A percentile compares a stretch with the other conserved stretches of the same genome.
Conservation (phyloP, 2,329 filamentous ascomycete genomes). For the Cercospora zeina region DNA sequence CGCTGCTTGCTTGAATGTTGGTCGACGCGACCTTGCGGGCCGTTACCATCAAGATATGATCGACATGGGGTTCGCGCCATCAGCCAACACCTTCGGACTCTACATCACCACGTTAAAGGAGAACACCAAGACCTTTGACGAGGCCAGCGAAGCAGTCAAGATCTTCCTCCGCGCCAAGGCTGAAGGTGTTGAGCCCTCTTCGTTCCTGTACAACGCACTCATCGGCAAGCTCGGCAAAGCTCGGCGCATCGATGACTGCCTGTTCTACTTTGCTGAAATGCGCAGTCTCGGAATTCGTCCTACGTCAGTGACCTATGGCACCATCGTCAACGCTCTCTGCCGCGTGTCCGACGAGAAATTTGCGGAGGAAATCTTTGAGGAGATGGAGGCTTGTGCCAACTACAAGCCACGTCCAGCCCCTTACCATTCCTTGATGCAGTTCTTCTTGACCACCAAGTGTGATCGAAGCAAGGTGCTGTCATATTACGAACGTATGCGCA, state of each 20-base stretch:
- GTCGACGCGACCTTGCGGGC: conserved; percentile 76
- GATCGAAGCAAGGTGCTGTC: conserved; percentile 90
- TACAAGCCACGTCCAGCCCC: conserved; percentile 97
- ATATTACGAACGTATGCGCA: conserved; percentile 94
- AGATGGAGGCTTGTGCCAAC: conserved; percentile 98
- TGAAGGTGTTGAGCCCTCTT: conserved; percentile 92
- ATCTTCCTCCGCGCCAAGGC: conserved; percentile 93
- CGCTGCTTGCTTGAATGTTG: conserved; percentile 80
- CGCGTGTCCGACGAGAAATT: conserved; percentile 97
- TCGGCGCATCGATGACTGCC: conserved; percentile 93
- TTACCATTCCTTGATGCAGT: conserved; percentile 99
- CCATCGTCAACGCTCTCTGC: conserved; percentile 95
- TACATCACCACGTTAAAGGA: conserved; percentile 99
- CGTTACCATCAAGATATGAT: conserved; percentile 90
- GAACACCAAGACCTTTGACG: conserved; percentile 95
- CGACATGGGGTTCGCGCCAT: conserved; percentile 85
- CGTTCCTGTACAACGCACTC: conserved; percentile 95
- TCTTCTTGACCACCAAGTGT: conserved; percentile 96
- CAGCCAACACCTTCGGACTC: conserved; percentile 94
- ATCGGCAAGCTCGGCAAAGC: conserved; percentile 99
- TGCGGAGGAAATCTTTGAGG: conserved; percentile 95
- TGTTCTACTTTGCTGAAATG: conserved; percentile 99
- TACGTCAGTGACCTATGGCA: conserved; percentile 96
- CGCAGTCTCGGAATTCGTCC: conserved; percentile 87
- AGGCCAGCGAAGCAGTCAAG: conserved; percentile 93